Conservation (phyloP, 768 basidiomycete species). For the Boletus edulis region DNA sequence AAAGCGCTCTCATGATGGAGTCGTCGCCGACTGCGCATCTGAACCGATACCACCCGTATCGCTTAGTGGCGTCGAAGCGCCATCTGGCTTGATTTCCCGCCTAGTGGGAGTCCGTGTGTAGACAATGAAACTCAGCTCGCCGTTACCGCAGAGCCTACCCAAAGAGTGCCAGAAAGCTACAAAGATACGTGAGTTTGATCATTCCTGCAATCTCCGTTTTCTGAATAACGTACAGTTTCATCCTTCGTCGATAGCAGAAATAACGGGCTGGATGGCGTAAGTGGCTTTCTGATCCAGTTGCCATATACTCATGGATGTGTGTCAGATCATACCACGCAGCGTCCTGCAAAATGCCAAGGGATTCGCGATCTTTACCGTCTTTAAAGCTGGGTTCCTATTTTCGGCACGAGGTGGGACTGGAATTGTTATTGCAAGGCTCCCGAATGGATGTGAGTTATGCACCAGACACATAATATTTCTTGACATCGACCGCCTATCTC, state of each 20-base stretch:
- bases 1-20: constrained; percentile 12
- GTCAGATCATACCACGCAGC: constrained; percentile 51
- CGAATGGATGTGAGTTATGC: constrained; percentile 69
- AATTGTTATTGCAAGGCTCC: constrained; percentile 80
- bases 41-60: neutral
- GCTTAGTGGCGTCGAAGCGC: neutral
- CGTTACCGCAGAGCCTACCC: constrained; percentile 54
- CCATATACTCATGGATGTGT: neutral
- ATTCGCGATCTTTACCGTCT: constrained; percentile 89
- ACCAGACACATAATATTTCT: neutral
- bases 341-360: constrained; percentile 61
- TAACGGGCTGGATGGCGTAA: constrained; percentile 80
- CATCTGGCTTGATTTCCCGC: neutral
- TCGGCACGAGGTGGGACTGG: constrained; percentile 81
- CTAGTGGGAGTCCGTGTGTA: neutral
- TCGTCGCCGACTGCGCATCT: constrained; percentile 25
- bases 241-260: constrained; percentile 81
- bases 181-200: constrained; percentile 64
- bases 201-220: neutral
- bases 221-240: constrained; percentile 49
- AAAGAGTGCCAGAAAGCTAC: constrained; percentile 89
- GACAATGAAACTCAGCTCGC: constrained; percentile 49
- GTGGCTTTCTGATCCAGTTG: constrained; percentile 14
- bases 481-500: constrained; percentile 39
- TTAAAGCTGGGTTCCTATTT: constrained; percentile 70